Evolutionary conservation across 2,329 filamentous ascomycete species (phyloP), one percentile per base, ranked within the genome.

Genomic region (Aspergillus pseudotamarii): DNA sequence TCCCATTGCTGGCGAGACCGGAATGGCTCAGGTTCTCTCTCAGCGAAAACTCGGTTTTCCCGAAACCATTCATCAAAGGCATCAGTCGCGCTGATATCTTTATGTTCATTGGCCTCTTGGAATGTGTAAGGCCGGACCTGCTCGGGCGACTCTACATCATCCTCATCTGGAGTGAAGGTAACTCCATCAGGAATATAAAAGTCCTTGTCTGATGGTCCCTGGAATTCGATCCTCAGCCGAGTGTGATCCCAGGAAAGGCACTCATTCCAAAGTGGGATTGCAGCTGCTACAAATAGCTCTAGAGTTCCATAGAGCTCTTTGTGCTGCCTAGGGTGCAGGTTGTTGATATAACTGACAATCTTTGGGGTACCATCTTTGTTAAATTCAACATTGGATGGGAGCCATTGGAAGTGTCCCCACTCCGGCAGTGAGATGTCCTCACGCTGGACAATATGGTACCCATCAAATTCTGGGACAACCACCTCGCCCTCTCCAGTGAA

Each of bases 181-280:
- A n/a, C 3, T 12, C 28, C 50, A 12, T 53, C 50, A 10, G 50
- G 28, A 19, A 53, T 14, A 5, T 12, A n/a, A 5, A 53, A 34
- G 11, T 53, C 50, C 5, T 21, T 16, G 50, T 53, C 50, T 4
- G 14, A 9, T 3, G 12, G 28, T 16, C 50, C 28, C 14, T 16
- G 14, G 30, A 34, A 53, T 12, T n/a, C 19, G 2, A 53, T 53
- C 28, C 50, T 30, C 28, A 53, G 28, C n/a, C 50, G 28, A 9
- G 3, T 6, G 19, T 53, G 28, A 53, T 32, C 28, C 50, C 50
- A 53, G 1, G 50, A 53, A 11, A 53, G 50, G 34, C 50, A 53
- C 16, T 53, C 64, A 54, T 85, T 78, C 83, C 82, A 86, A 0
- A 82, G 76, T 0, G 83, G 81, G 0, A 86, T 71, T 0, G 78